Conservation (phyloP, 257 asterid species). For the Echites panduratus region DNA sequence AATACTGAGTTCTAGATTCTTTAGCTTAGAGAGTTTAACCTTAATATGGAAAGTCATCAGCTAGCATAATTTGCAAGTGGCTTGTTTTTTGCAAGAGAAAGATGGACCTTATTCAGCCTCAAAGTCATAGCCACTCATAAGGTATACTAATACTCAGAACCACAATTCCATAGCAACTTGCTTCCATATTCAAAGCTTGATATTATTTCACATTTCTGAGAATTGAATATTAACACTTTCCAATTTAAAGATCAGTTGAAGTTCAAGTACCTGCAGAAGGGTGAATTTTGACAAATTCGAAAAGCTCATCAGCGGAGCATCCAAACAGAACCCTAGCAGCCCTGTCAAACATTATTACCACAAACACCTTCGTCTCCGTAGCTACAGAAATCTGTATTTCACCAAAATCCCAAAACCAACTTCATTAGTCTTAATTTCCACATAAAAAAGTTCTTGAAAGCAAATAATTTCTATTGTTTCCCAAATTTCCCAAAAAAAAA, state of each 20-base stretch:
- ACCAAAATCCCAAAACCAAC: not conserved
- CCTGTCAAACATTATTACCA: constrained; percentile 85
- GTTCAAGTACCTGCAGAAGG: constrained; percentile 58
- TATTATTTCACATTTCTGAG: not conserved
- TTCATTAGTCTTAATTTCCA: not conserved
- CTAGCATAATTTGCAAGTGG: not conserved
- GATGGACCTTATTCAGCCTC: not conserved
- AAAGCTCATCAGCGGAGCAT: constrained; percentile 84
- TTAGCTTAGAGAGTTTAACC: too few species aligned
- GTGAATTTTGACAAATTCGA: constrained; percentile 63
- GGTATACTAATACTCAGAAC: not conserved
- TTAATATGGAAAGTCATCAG: not conserved
- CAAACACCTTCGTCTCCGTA: constrained; percentile 57
- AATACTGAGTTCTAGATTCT: not conserved
- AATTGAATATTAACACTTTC: not conserved
- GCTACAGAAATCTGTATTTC: constrained; percentile 69
- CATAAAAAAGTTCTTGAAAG: too few species aligned
- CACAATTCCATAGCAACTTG: not conserved
- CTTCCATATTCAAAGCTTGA: not conserved
- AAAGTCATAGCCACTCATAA: not conserved
- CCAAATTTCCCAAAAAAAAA: not conserved
- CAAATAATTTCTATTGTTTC: not conserved
- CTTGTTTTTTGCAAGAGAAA: not conserved
- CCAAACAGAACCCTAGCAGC: constrained; percentile 81
- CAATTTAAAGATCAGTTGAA: not conserved